These are phyloP conservation scores for Cystobasidium pallidum DNA, from an alignment of 1,284 basidiomycete species.

Conservation along the genomic window DNA sequence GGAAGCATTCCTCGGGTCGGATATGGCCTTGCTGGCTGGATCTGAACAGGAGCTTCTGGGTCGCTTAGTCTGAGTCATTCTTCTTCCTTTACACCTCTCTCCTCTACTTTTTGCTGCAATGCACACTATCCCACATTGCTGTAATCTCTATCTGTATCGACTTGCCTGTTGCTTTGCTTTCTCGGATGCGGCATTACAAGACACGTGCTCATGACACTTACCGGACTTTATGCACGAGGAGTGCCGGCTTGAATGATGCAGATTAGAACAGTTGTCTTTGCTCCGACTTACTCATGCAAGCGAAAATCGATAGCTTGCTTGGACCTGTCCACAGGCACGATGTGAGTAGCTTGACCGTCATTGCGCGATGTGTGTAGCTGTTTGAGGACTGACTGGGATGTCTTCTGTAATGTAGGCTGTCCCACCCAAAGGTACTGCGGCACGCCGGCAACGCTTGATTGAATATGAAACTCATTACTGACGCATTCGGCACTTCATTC, in stretches of 20 bases:
- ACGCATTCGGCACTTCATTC: too few species aligned
- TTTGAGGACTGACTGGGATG: not conserved
- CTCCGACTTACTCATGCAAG: slow-evolving; percentile 12
- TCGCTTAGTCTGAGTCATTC: slow-evolving; percentile 31
- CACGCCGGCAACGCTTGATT: not conserved
- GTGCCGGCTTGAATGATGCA: too few species aligned
- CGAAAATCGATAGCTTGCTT: slow-evolving; percentile 22
- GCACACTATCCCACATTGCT: not conserved
- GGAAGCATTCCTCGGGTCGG: not conserved
- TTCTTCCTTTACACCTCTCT: not conserved
- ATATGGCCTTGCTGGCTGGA: not conserved
- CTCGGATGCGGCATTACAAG: not conserved
- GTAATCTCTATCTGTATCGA: not conserved
- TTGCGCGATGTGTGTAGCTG: not conserved
- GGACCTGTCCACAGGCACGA: slow-evolving; percentile 32
- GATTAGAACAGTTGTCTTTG: not conserved
- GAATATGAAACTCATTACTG: too few species aligned
- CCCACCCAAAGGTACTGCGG: slow-evolving; percentile 21
- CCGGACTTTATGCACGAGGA: not conserved
- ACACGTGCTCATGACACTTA: not conserved
- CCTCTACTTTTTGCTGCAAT: not conserved
- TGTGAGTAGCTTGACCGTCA: not conserved
- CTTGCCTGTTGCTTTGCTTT: not conserved
- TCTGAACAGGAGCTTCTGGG: slow-evolving; percentile 6
- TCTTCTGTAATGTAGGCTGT: slow-evolving; percentile 4